Evolutionary conservation across 495 filamentous ascomycete species (phyloP).

Genomic region (Chaetomium cochliodes): DNA sequence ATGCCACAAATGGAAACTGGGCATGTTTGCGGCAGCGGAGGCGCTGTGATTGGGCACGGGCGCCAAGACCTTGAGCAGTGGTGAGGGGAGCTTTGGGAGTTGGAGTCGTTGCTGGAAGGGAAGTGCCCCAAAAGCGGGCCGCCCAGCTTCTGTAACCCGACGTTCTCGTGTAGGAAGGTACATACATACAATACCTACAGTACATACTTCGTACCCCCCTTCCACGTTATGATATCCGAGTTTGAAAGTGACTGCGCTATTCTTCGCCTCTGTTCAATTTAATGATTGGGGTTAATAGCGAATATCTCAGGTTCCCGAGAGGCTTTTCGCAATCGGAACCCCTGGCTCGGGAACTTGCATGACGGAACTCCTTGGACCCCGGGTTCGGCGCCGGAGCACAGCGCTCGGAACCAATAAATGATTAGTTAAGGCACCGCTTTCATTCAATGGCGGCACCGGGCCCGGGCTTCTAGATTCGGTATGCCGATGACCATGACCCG

Average conservation of each 20-base stretch:
- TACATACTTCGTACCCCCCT: too few species aligned
- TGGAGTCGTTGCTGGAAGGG: neutral
- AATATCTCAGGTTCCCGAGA: too few species aligned
- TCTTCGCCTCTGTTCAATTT: too few species aligned
- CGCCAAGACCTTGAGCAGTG: slow-evolving; percentile 1
- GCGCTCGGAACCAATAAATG: neutral
- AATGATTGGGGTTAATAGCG: too few species aligned
- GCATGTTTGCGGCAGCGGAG: slow-evolving; percentile 12
- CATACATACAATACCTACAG: too few species aligned
- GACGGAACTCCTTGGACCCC: neutral
- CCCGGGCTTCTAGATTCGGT: neutral
- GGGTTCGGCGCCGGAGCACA: neutral
- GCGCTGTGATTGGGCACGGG: slow-evolving; percentile 17
- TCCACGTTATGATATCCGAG: too few species aligned
- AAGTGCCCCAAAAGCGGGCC: neutral
- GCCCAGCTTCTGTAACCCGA: neutral
- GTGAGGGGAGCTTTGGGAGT: neutral
- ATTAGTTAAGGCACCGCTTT: neutral
- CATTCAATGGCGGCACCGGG: neutral
- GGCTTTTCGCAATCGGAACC: too few species aligned
- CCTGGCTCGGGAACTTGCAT: too few species aligned
- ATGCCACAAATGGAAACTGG: slow-evolving; percentile 7
- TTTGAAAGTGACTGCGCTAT: too few species aligned
- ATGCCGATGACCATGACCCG: neutral
- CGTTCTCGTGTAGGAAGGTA: neutral